These are phyloP conservation scores for Desmodesmus armatus DNA, from an alignment of 139 green algal genomes.

Conservation along the genomic window DNA sequence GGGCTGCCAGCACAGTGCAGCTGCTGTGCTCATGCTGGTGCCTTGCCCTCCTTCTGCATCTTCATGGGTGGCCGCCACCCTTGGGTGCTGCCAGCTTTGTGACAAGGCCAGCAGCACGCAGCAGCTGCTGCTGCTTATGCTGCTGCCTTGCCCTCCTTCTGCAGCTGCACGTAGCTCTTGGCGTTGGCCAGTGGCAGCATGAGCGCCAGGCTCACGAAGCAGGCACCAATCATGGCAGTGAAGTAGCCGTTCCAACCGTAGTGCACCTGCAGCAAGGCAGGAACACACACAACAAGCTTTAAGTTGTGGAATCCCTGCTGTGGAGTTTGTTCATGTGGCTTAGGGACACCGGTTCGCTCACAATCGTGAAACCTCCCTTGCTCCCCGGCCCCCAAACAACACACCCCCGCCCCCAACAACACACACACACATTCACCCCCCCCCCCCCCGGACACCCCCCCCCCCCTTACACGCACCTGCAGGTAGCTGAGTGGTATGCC, in stretches of 20 bases:
- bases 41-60: too few relatives aligned
- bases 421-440: too few relatives aligned
- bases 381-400: not conserved
- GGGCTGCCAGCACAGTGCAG: not conserved
- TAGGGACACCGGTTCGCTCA: not conserved
- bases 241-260: constrained; percentile 69
- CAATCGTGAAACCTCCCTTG: not conserved
- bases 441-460: too few relatives aligned
- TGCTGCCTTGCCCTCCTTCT: constrained; percentile 25
- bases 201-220: constrained; percentile 57
- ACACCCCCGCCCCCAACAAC: too few relatives aligned
- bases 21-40: not conserved
- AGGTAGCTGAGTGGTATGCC: constrained; percentile 67
- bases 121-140: not conserved
- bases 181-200: constrained; percentile 60
- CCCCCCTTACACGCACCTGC: constrained; percentile 34
- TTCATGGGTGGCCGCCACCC: too few relatives aligned
- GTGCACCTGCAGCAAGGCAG: constrained; percentile 37
- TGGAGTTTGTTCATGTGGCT: not conserved
- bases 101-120: not conserved
- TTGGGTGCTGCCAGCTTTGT: too few relatives aligned
- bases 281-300: not conserved
- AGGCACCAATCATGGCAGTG: constrained; percentile 56
- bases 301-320: not conserved
- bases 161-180: constrained; percentile 50